phyloP scores from a whole-genome alignment of 148 eudicot species.

The Spergularia marina region DNA sequence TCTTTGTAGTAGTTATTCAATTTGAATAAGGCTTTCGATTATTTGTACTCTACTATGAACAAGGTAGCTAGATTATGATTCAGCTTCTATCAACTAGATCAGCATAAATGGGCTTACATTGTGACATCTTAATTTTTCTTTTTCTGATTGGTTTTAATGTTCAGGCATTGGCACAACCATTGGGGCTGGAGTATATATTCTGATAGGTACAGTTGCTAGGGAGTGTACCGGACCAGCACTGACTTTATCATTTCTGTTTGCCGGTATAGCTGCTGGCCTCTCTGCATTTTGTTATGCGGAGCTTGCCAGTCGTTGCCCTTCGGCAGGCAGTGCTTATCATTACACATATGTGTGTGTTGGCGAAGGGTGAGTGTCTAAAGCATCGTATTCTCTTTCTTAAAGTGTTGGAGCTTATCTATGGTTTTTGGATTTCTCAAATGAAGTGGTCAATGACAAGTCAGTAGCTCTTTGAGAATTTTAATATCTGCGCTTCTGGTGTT shows the following conservation, averaged over 20 bases:
- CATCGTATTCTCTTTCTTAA: conserved; percentile 3
- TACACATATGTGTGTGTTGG: conserved; percentile 82
- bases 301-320: conserved; percentile 93
- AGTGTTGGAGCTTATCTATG: neutral
- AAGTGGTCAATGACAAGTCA: neutral
- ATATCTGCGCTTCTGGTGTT: too few relatives aligned
- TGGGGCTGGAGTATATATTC: conserved; percentile 90
- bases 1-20: neutral
- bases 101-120: neutral
- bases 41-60: neutral
- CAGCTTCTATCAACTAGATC: neutral
- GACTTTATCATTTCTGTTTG: conserved; percentile 71
- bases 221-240: conserved; percentile 84
- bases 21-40: neutral
- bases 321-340: conserved; percentile 93
- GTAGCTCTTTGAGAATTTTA: neutral
- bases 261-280: conserved; percentile 87
- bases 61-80: neutral
- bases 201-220: conserved; percentile 84
- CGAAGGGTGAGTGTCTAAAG: conserved; percentile 56
- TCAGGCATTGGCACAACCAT: conserved; percentile 86
- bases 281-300: conserved; percentile 92
- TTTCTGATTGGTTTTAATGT: conserved; percentile 6
- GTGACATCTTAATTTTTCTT: neutral
- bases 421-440: neutral